A percentile compares a stretch with the other conserved stretches of the same genome.
Evolutionary conservation across 495 filamentous ascomycete species (phyloP).

Genomic region (Emericellopsis terricola): DNA sequence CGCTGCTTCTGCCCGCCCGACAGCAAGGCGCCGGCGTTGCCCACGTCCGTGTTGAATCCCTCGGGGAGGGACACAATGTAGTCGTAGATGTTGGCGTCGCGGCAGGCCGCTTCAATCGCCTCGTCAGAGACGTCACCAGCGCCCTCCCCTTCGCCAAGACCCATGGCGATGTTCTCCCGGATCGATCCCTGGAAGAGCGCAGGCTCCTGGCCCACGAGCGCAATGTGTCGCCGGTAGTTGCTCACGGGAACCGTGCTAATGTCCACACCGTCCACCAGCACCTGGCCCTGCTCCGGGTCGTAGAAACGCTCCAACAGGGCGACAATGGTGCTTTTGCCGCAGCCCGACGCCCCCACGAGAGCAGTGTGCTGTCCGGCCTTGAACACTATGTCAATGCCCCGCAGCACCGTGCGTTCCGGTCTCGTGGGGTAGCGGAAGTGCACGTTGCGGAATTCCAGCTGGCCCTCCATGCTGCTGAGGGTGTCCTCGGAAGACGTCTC

Average conservation of each 20-base stretch:
- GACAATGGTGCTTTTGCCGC: conserved; percentile 38
- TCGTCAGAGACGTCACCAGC: conserved; percentile 24
- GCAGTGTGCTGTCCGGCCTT: conserved; percentile 28
- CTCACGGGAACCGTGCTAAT: conserved; percentile 16
- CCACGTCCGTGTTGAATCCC: conserved; percentile 33
- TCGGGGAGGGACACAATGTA: conserved; percentile 31
- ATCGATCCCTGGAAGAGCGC: conserved; percentile 23
- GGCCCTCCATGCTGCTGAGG: conserved; percentile 16
- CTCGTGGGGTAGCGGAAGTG: conserved; percentile 32
- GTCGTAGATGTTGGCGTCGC: conserved; percentile 14
- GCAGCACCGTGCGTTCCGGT: conserved; percentile 17
- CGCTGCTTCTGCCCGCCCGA: conserved; percentile 51
- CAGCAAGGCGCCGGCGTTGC: conserved; percentile 36
- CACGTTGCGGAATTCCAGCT: conserved; percentile 27
- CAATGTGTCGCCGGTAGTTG: conserved; percentile 22
- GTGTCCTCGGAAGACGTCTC: background rate
- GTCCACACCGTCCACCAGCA: conserved; percentile 26
- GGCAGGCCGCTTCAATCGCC: conserved; percentile 13
- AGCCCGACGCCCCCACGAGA: conserved; percentile 36
- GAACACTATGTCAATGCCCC: conserved; percentile 24
- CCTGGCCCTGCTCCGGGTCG: conserved; percentile 30
- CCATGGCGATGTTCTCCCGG: conserved; percentile 21
- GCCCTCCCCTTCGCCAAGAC: conserved; percentile 8
- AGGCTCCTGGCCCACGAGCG: conserved; percentile 25
- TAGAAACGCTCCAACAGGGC: conserved; percentile 46